A percentile compares a stretch with the other conserved stretches of the same genome.
These are phyloP conservation scores for Eimeria necatrix DNA, from an alignment of 169 alveolate genomes.

Conservation along the genomic window DNA sequence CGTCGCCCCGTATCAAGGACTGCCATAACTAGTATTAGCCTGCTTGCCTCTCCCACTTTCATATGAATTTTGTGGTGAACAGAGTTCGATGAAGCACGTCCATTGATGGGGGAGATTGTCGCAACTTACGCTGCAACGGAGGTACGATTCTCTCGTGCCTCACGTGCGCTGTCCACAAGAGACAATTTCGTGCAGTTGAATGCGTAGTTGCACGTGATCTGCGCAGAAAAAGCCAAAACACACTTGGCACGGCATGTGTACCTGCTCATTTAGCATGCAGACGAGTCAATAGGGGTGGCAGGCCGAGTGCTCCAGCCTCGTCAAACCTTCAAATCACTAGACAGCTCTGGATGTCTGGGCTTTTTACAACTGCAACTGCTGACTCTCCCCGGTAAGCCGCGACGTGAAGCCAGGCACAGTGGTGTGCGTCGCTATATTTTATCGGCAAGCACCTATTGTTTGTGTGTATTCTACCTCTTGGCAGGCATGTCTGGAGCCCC, in stretches of 20 bases:
- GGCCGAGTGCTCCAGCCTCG: constrained; percentile 71
- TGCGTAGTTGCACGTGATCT: not conserved
- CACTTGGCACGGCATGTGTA: not conserved
- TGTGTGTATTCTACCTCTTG: not conserved
- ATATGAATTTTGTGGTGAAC: not conserved
- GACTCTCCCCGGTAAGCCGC: constrained; percentile 37
- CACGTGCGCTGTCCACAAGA: not conserved
- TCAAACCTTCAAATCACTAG: constrained; percentile 7
- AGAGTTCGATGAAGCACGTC: constrained; percentile 45
- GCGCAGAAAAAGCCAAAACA: not conserved
- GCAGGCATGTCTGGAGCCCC: constrained; percentile 81
- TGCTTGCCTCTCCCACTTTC: too few species aligned
- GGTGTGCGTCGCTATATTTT: not conserved
- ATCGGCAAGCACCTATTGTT: not conserved
- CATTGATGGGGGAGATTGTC: constrained; percentile 45
- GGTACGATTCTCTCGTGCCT: constrained; percentile 8
- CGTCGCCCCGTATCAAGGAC: too few species aligned
- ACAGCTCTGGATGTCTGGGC: not conserved
- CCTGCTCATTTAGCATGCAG: constrained; percentile 24
- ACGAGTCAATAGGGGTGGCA: constrained; percentile 58
- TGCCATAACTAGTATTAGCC: too few species aligned
- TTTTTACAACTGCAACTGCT: constrained; percentile 20
- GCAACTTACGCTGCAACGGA: constrained; percentile 56
- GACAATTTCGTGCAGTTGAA: not conserved
- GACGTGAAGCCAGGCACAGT: not conserved